Evolutionary conservation across 164 flowering plant genomes (phyloP).

Genomic region (Litsea cubeba): DNA sequence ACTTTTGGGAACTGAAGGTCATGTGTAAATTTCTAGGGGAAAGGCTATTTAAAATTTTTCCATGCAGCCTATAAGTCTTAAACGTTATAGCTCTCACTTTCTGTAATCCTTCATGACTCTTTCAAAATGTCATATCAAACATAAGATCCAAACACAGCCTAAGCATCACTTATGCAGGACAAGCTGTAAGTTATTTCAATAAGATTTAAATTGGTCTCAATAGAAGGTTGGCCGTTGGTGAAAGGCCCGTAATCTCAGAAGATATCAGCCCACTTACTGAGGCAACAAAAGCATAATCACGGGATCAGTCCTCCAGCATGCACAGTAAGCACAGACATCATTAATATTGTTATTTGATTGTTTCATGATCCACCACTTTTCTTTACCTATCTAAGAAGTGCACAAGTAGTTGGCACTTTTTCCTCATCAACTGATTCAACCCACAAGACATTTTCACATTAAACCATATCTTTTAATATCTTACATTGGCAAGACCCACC

Average conservation of each 20-base stretch:
- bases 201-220: neutral
- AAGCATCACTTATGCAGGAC: neutral
- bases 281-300: neutral
- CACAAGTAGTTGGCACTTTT: no score
- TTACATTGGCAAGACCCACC: no score
- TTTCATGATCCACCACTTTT: neutral
- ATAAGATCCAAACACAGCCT: neutral
- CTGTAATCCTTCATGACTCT: no score
- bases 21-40: no score
- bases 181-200: neutral
- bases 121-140: no score
- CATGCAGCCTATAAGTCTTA: no score
- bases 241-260: neutral
- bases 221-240: neutral
- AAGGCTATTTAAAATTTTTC: no score
- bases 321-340: neutral
- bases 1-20: no score
- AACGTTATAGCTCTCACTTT: no score
- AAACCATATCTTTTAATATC: no score
- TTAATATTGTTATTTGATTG: no score
- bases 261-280: neutral
- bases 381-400: neutral
- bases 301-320: neutral
- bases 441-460: neutral
- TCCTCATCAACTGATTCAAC: neutral